Percentiles rank a stretch among this genome's conserved stretches.
These are phyloP conservation scores for Cicer chorassanicum DNA, from an alignment of 306 rosid species.

Conservation along the genomic window DNA sequence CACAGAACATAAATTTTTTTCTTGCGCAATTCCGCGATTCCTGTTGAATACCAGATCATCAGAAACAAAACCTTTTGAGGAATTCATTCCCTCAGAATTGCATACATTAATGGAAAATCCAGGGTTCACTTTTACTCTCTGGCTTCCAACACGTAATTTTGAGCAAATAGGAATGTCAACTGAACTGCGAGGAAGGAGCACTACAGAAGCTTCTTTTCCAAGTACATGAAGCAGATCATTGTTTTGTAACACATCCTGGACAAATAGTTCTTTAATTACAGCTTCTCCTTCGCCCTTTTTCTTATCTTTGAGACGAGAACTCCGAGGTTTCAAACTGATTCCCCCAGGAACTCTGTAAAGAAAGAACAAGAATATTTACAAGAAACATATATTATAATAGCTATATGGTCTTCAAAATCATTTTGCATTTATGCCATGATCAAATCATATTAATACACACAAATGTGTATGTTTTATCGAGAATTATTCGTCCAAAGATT, in stretches of 20 bases:
- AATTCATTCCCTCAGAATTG: constrained; percentile 61
- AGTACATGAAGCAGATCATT: constrained; percentile 80
- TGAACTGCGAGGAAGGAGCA: constrained; percentile 88
- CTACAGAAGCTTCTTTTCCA: constrained; percentile 75
- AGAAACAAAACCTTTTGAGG: constrained; percentile 66
- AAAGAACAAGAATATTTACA: constrained; percentile 48
- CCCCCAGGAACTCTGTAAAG: constrained; percentile 64
- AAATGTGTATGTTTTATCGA: constrained; percentile 9
- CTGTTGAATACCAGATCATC: constrained; percentile 64
- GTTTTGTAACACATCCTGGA: constrained; percentile 70
- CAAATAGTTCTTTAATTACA: constrained; percentile 87
- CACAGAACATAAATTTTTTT: constrained; percentile 58
- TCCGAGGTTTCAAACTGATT: constrained; percentile 74
- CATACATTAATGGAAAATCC: constrained; percentile 54
- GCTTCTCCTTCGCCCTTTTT: constrained; percentile 92
- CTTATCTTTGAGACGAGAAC: constrained; percentile 94
- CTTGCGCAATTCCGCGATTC: constrained; percentile 59
- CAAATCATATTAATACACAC: constrained; percentile 33
- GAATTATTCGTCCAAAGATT: constrained; percentile 29
- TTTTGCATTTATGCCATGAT: constrained; percentile 29
- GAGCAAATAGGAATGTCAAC: constrained; percentile 79
- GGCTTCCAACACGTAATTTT: constrained; percentile 78
- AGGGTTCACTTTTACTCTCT: constrained; percentile 57
- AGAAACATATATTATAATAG: constrained; percentile 26
- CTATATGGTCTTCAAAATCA: constrained; percentile 34